These are phyloP conservation scores for Colletotrichum sp. DNA, from an alignment of 2,329 filamentous ascomycete species.

Conservation along the genomic window DNA sequence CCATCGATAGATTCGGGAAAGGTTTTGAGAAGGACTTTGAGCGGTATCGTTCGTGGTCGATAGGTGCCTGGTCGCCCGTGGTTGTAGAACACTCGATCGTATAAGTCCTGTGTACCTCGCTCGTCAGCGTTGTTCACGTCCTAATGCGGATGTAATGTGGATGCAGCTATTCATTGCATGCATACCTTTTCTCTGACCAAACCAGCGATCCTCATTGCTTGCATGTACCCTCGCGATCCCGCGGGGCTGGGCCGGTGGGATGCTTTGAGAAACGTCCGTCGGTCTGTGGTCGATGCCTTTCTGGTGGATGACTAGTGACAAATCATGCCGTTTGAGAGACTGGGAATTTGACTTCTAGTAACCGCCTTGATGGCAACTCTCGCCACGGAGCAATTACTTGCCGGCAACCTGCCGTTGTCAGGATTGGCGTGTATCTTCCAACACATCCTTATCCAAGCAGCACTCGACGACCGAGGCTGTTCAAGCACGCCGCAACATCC, in stretches of 20 bases:
- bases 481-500: slow-evolving; percentile 48
- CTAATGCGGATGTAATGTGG: fast-evolving
- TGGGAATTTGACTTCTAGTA: neutral
- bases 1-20: neutral
- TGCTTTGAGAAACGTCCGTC: neutral
- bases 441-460: slow-evolving; percentile 34
- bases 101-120: neutral
- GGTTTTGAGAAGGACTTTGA: fast-evolving
- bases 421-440: neutral
- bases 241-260: neutral
- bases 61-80: neutral
- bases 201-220: neutral
- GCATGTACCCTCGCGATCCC: neutral
- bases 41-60: neutral
- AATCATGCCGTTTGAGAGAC: neutral
- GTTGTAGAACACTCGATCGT: fast-evolving
- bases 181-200: neutral
- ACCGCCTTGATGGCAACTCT: fast-evolving
- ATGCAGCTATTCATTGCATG: neutral
- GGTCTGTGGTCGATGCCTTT: neutral
- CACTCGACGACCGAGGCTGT: slow-evolving; percentile 41
- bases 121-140: neutral
- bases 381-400: neutral
- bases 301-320: neutral
- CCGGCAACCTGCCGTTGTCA: neutral